A percentile compares a stretch with the other conserved stretches of the same genome.
Evolutionary conservation across 2,329 filamentous ascomycete genomes (phyloP).

Genomic region (Westerdykella sp.): DNA sequence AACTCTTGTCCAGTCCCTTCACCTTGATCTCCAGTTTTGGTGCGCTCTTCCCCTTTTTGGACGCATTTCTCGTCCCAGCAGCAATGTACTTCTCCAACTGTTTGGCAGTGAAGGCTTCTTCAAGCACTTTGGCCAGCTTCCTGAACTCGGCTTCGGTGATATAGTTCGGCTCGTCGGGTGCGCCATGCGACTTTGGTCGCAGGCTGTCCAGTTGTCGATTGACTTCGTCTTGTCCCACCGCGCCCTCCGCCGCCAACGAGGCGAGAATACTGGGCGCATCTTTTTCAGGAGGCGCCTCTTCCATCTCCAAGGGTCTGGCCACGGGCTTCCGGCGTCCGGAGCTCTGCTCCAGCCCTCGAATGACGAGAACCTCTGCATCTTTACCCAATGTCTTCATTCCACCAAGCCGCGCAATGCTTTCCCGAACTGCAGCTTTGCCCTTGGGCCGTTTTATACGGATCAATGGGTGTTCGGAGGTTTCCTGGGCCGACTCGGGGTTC

Average conservation of each 20-base stretch:
- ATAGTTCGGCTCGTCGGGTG: slow-evolving; percentile 21
- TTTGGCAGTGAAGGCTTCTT: slow-evolving; percentile 20
- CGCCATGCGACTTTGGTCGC: slow-evolving; percentile 17
- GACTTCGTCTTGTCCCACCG: slow-evolving; percentile 23
- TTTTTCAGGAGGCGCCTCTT: slow-evolving; percentile 6
- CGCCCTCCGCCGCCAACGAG: slow-evolving; percentile 21
- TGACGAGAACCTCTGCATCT: slow-evolving; percentile 32
- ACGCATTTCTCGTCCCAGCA: slow-evolving; percentile 16
- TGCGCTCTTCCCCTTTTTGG: slow-evolving; percentile 2
- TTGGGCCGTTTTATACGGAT: slow-evolving; percentile 17
- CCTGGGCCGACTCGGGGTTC: neutral
- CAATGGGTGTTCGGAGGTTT: slow-evolving; percentile 11
- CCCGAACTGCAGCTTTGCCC: slow-evolving; percentile 20
- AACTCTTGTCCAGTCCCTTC: slow-evolving; percentile 3
- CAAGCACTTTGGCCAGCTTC: slow-evolving; percentile 19
- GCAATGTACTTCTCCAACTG: slow-evolving; percentile 31
- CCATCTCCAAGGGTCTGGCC: slow-evolving; percentile 4
- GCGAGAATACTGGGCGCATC: slow-evolving; percentile 18
- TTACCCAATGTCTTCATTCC: slow-evolving; percentile 29
- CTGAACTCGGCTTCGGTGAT: slow-evolving; percentile 22
- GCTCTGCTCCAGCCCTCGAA: slow-evolving; percentile 21
- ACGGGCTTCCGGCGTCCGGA: neutral
- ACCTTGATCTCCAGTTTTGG: too few species aligned
- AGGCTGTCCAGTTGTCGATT: slow-evolving; percentile 27
- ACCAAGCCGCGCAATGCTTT: slow-evolving; percentile 22